Base-by-base conservation (phyloP, 805 yeast species). In the Schwanniomyces vanrijiae region DNA sequence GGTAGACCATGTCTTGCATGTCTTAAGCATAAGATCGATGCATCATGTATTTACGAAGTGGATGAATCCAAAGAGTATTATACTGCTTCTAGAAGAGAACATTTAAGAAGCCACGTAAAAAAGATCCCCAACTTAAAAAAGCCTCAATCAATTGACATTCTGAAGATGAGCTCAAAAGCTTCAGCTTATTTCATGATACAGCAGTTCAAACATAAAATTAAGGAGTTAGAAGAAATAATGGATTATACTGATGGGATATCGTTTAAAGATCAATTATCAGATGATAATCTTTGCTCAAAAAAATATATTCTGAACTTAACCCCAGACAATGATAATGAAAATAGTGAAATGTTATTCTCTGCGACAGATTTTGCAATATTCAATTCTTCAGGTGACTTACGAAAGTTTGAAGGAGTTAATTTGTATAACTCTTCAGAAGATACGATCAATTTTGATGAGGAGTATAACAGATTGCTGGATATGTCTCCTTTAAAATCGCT, bases 1-100 rank as follows among this genome's bases (percentile, higher is more conserved):
- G 53, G 60, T 6, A 58, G 59, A 13, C 79, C 80, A 1, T 62
- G 74, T 39, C 54, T 53, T 7, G 48, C 55, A 3, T 69, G 75
- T 53, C 42, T 56, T 33, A 65, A 64, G 47, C 55, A 59, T 19
- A 62, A 61, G 40, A 65, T 62, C 13, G 56, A 37, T 5, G 44
- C 40, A 24, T 14, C 18, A 18, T 43, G 46, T 18, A 37, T 10
- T 10, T 43, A 38, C 14, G 22, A 19, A 5, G 14, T 37, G 14
- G 39, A 37, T 19, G 39, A 37, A 11, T 13, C 22, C 3, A 31
- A 31, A 31, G 35, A 31, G 16, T 4, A n/a, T 31, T n/a, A 31
- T 31, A 16, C 35, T 16, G 35, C 35, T 14, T 5, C 35, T 14
- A 31, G 19, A 3, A 31, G 35, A 14, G 35, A 31, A 31, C 35